Evolutionary conservation across 169 alveolate species (phyloP).

Genomic region (Blepharisma undulans): DNA sequence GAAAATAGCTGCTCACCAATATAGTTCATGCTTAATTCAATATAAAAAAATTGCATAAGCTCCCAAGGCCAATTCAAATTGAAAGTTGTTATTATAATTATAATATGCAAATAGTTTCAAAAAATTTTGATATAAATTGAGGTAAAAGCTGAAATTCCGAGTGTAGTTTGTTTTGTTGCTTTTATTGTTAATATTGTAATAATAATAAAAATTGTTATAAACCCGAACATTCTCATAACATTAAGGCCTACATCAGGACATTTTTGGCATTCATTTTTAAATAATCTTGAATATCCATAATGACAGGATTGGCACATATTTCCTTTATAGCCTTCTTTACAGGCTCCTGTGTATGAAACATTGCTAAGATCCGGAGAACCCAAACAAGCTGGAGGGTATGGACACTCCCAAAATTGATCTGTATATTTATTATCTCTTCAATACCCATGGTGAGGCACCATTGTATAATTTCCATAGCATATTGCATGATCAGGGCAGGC

Average conservation of each 20-base stretch:
- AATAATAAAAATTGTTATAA: neutral
- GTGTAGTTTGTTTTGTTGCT: neutral
- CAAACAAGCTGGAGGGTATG: slow-evolving; percentile 41
- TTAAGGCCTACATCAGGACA: neutral
- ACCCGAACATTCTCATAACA: neutral
- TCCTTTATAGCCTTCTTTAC: slow-evolving; percentile 24
- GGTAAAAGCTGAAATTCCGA: neutral
- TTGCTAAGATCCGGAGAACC: slow-evolving; percentile 32
- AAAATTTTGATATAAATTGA: neutral
- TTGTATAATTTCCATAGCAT: slow-evolving; percentile 55
- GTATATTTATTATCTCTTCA: slow-evolving; percentile 55
- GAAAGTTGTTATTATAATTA: neutral
- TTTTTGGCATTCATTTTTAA: neutral
- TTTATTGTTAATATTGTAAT: neutral
- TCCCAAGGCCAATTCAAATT: neutral
- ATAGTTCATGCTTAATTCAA: neutral
- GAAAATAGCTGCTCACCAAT: neutral
- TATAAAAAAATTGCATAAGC: neutral
- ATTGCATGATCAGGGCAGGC: slow-evolving; percentile 39
- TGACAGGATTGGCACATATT: slow-evolving; percentile 22
- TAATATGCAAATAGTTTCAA: neutral
- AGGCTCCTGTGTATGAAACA: neutral
- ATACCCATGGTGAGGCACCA: slow-evolving; percentile 56
- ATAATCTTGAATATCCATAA: neutral
- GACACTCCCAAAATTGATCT: slow-evolving; percentile 49